These are phyloP conservation scores for Yamadazyma epiphylla DNA, from an alignment of 1,139 yeast species.

Conservation along the genomic window DNA sequence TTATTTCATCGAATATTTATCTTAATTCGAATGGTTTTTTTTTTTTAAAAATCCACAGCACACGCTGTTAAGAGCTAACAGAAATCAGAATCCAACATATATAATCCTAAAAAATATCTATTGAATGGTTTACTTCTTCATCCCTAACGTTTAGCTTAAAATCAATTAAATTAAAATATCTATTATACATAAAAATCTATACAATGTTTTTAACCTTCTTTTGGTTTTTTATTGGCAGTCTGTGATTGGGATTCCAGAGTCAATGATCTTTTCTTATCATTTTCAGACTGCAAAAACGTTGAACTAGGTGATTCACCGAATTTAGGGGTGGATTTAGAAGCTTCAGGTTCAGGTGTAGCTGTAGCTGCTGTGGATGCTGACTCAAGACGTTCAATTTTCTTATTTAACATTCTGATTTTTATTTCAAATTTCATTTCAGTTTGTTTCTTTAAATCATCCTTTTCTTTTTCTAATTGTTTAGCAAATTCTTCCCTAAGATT, in stretches of 20 bases:
- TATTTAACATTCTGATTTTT: conserved; percentile 40
- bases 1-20: too few species aligned
- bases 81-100: too few species aligned
- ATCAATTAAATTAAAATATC: background rate
- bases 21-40: too few species aligned
- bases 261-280: conserved; percentile 13
- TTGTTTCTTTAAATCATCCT: conserved; percentile 24
- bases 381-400: conserved; percentile 37
- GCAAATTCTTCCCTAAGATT: conserved; percentile 25
- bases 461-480: conserved; percentile 28
- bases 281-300: conserved; percentile 6
- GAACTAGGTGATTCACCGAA: conserved; percentile 2
- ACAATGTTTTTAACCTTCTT: conserved; percentile 7
- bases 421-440: conserved; percentile 40
- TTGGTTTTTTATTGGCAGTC: conserved; percentile 15
- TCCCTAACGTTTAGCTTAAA: too few species aligned
- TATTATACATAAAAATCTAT: background rate
- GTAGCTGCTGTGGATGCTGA: conserved; percentile 5
- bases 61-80: too few species aligned
- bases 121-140: too few species aligned
- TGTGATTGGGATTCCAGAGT: conserved; percentile 9
- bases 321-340: conserved; percentile 22
- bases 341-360: conserved; percentile 3
- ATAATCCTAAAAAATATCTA: too few species aligned
- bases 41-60: too few species aligned